Conservation (phyloP, 768 basidiomycete genomes). For the Pleurotus citrinopileatus region DNA sequence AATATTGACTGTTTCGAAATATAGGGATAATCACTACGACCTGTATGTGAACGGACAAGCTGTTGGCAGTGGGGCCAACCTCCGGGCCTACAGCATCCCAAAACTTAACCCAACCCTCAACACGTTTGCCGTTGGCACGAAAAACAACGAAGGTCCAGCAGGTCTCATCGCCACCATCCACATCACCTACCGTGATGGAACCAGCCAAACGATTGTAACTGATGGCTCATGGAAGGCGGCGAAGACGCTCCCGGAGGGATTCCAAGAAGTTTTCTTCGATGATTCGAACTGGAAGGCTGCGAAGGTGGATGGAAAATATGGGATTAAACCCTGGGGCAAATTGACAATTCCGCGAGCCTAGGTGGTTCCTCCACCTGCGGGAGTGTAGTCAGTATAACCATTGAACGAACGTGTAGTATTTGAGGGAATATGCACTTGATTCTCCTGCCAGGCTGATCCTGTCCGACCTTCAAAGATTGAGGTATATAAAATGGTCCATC, state of each 20-base stretch:
- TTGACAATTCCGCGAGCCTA: neutral
- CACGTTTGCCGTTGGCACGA: slow-evolving; percentile 28
- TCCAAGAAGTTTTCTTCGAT: slow-evolving; percentile 26
- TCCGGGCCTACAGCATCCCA: slow-evolving; percentile 22
- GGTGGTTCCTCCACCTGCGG: too few relatives aligned
- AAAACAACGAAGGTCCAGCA: slow-evolving; percentile 21
- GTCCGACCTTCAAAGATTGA: too few relatives aligned
- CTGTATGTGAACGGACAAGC: slow-evolving; percentile 25
- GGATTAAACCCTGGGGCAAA: neutral
- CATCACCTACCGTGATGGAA: slow-evolving; percentile 28
- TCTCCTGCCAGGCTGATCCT: too few relatives aligned
- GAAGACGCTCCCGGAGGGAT: slow-evolving; percentile 21
- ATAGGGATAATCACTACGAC: slow-evolving; percentile 25
- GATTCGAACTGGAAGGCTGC: slow-evolving; percentile 27
- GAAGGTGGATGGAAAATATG: slow-evolving; percentile 12
- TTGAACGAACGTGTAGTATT: too few relatives aligned
- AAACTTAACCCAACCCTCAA: slow-evolving; percentile 23
- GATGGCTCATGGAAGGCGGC: slow-evolving; percentile 27
- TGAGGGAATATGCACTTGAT: too few relatives aligned
- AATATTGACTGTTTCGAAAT: too few relatives aligned
- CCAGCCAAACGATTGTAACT: slow-evolving; percentile 24
- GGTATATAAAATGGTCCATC: too few relatives aligned
- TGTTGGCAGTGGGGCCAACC: slow-evolving; percentile 21
- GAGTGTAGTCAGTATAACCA: too few relatives aligned
- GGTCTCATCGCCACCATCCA: slow-evolving; percentile 28